Evolutionary conservation across 441 rosid genomes (phyloP).

Genomic region (Cnidoscolus chayamansa): DNA sequence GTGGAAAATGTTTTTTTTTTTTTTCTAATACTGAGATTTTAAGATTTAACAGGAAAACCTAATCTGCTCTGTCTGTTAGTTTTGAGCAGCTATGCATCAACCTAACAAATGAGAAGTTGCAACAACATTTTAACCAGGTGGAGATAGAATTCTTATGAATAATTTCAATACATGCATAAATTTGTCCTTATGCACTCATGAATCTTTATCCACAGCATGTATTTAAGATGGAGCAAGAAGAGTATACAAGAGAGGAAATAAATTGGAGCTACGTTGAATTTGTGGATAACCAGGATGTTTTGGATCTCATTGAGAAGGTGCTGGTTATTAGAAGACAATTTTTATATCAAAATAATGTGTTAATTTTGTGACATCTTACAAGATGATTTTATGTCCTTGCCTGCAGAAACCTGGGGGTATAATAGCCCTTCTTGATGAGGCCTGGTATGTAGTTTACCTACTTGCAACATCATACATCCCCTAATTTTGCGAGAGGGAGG

Average conservation of each 20-base stretch:
- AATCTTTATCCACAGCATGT: slow-evolving; percentile 37
- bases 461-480: not conserved
- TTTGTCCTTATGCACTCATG: slow-evolving; percentile 13
- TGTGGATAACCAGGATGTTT: slow-evolving; percentile 69
- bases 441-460: slow-evolving; percentile 46
- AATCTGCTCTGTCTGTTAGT: slow-evolving; percentile 31
- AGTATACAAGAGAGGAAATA: slow-evolving; percentile 75
- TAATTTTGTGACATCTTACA: slow-evolving; percentile 6
- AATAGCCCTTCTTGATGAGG: slow-evolving; percentile 73
- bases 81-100: slow-evolving; percentile 95
- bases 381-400: slow-evolving; percentile 12
- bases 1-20: not conserved
- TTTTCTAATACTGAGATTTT: no score
- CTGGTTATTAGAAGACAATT: slow-evolving; percentile 7
- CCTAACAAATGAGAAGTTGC: slow-evolving; percentile 89
- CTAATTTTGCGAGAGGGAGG: not conserved
- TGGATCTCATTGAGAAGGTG: slow-evolving; percentile 82
- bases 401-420: slow-evolving; percentile 78
- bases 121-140: slow-evolving; percentile 96
- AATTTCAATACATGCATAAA: not conserved
- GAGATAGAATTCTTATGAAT: slow-evolving; percentile 15
- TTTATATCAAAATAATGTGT: slow-evolving; percentile 12
- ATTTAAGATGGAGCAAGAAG: slow-evolving; percentile 98
- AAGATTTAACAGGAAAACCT: slow-evolving; percentile 18
- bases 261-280: slow-evolving; percentile 74